Conservation (phyloP, 495 filamentous ascomycete genomes). For the Aspergillus sparsus region DNA sequence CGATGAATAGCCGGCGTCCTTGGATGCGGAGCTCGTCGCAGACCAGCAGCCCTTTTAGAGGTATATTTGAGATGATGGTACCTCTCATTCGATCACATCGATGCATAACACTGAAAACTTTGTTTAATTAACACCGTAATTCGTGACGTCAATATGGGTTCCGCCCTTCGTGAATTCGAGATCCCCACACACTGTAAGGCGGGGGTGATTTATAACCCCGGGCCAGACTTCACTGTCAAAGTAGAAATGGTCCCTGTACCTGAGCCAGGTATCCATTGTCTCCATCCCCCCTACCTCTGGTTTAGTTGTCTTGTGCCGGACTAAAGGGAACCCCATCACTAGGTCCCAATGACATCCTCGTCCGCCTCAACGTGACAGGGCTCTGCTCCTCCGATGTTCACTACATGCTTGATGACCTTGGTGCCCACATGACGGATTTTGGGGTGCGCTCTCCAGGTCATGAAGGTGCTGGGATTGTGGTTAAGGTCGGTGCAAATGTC, state of each 20-base stretch:
- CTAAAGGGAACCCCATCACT: background rate
- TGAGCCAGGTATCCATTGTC: constrained; percentile 41
- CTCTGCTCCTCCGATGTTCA: constrained; percentile 54
- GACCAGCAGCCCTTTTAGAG: background rate
- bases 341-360: constrained; percentile 50
- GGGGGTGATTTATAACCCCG: constrained; percentile 55
- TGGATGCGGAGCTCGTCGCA: background rate
- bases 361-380: constrained; percentile 50
- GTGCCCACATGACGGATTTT: constrained; percentile 49
- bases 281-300: background rate
- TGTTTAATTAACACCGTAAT: too few relatives aligned
- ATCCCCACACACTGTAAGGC: constrained; percentile 57
- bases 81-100: background rate
- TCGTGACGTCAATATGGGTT: constrained; percentile 6
- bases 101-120: background rate
- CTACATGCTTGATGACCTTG: constrained; percentile 48
- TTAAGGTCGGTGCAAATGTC: constrained; percentile 52
- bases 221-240: constrained; percentile 53
- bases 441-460: constrained; percentile 54
- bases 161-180: constrained; percentile 22
- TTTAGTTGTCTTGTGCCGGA: background rate
- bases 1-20: background rate
- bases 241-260: constrained; percentile 56
- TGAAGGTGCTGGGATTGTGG: constrained; percentile 58
- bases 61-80: background rate